Conservation (phyloP, 1,284 basidiomycete species). For the Malassezia sympodialis region DNA sequence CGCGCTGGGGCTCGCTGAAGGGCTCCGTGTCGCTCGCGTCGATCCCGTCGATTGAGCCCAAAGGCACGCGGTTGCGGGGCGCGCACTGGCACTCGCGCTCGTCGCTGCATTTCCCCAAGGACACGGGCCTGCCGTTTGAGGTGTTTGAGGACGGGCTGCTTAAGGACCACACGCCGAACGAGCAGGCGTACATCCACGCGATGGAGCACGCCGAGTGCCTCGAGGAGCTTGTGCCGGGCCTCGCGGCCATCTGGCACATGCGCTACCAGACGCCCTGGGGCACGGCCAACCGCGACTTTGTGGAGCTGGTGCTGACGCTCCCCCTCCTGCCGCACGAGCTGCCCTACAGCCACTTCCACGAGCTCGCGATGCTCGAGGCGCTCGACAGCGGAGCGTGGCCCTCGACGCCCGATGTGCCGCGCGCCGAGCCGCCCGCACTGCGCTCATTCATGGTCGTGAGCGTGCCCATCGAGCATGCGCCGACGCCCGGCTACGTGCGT, state of each 20-base stretch:
- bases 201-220: slow-evolving; percentile 22
- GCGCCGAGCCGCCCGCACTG: slow-evolving; percentile 3
- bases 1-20: slow-evolving; percentile 13
- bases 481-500: slow-evolving; percentile 23
- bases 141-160: slow-evolving; percentile 27
- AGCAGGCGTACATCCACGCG: slow-evolving; percentile 30
- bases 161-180: slow-evolving; percentile 26
- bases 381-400: background rate
- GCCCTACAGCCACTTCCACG: slow-evolving; percentile 33
- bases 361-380: slow-evolving; percentile 17
- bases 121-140: slow-evolving; percentile 22
- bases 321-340: slow-evolving; percentile 27
- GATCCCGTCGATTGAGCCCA: slow-evolving; percentile 2
- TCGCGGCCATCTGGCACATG: slow-evolving; percentile 28
- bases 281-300: slow-evolving; percentile 37
- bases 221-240: slow-evolving; percentile 19
- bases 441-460: slow-evolving; percentile 36
- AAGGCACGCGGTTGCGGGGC: background rate
- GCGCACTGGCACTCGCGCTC: slow-evolving; percentile 31
- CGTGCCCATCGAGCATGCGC: slow-evolving; percentile 16
- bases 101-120: slow-evolving; percentile 16
- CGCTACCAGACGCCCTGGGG: slow-evolving; percentile 29
- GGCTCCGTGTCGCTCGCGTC: slow-evolving; percentile 7
- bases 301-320: slow-evolving; percentile 34
- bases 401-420: background rate